Percentiles rank a stretch among this genome's conserved stretches.
phyloP scores from a whole-genome alignment of 768 basidiomycete species.

The Rhizopogon roseolus region DNA sequence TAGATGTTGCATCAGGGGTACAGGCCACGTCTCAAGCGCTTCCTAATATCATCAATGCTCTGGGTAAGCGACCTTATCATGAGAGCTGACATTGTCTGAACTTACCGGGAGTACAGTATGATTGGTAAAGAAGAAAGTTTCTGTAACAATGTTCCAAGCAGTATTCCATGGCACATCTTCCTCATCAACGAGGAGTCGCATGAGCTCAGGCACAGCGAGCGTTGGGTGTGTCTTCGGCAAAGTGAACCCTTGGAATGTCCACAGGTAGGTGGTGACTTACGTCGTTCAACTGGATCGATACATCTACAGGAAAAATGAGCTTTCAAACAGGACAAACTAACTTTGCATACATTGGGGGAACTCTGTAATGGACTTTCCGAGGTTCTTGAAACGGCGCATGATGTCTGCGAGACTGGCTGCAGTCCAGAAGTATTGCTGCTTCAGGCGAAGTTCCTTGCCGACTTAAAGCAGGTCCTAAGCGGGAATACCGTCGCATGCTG shows the following conservation, averaged over 20 bases:
- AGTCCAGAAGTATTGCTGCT: constrained; percentile 98
- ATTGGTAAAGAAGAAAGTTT: constrained; percentile 95
- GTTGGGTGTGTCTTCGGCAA: constrained; percentile 84
- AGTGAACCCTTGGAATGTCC: background rate
- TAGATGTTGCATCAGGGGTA: constrained; percentile 79
- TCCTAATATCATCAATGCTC: constrained; percentile 38
- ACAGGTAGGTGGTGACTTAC: constrained; percentile 34
- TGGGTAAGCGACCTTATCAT: background rate
- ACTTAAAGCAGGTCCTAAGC: constrained; percentile 34
- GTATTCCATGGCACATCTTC: constrained; percentile 79
- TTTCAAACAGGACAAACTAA: background rate
- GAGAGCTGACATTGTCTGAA: constrained; percentile 9
- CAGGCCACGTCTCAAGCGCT: constrained; percentile 89
- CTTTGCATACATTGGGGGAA: constrained; percentile 72
- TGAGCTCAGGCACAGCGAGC: constrained; percentile 90
- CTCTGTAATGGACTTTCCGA: constrained; percentile 71
- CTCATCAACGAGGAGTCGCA: constrained; percentile 89
- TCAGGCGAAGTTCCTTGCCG: constrained; percentile 84
- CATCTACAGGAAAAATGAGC: constrained; percentile 39
- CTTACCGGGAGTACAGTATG: constrained; percentile 86
- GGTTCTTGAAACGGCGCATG: constrained; percentile 87
- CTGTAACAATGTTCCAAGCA: constrained; percentile 87
- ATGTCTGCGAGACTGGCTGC: constrained; percentile 87
- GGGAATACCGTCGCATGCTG: background rate
- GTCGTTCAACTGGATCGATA: constrained; percentile 94